These are phyloP conservation scores for Miscanthus lutarioriparius DNA, from an alignment of 176 grass and related monocot species.

Conservation along the genomic window DNA sequence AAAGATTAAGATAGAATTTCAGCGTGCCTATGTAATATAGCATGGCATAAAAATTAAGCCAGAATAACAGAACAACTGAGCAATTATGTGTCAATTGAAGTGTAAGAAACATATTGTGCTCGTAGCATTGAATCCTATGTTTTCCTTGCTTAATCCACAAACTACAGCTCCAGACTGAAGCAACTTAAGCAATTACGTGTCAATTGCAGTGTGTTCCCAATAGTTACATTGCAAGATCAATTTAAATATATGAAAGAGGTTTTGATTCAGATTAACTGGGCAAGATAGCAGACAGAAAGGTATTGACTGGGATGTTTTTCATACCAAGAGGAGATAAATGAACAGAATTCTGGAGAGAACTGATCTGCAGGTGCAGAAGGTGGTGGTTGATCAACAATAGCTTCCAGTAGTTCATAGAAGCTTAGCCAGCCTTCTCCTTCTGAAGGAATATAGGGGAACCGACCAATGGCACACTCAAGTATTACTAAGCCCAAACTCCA, in stretches of 20 bases:
- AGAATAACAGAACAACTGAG: background rate
- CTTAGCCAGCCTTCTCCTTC: conserved; percentile 81
- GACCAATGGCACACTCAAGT: conserved; percentile 89
- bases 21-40: conserved; percentile 4
- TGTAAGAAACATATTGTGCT: background rate
- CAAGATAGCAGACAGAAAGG: background rate
- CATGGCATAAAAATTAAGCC: background rate
- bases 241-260: background rate
- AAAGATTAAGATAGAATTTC: background rate
- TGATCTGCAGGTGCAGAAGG: conserved; percentile 87
- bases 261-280: background rate
- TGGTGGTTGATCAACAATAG: conserved; percentile 94
- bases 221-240: background rate
- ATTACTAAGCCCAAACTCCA: conserved; percentile 98
- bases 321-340: conserved; percentile 94
- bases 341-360: conserved; percentile 93
- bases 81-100: background rate
- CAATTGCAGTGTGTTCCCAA: background rate
- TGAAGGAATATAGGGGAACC: conserved; percentile 81
- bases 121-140: background rate
- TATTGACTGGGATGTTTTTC: background rate
- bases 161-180: conserved; percentile 10
- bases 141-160: conserved; percentile 10
- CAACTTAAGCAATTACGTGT: background rate
- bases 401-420: conserved; percentile 96